Conservation (phyloP, 148 eudicot genomes). For the Cornus suecica region DNA sequence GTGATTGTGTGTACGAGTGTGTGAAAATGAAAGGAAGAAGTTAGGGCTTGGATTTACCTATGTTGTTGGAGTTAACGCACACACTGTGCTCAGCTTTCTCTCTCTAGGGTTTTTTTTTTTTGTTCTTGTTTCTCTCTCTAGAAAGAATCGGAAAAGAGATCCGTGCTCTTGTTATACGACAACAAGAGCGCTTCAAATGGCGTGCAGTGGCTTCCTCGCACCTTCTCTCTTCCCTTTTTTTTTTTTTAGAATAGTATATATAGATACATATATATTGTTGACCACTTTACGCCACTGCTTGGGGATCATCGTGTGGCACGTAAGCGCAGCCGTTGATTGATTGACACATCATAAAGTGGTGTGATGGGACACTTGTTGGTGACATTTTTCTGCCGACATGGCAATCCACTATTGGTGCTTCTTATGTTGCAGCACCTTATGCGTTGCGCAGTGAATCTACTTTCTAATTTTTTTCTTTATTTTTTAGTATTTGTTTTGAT, state of each 20-base stretch:
- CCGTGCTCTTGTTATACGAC: background rate
- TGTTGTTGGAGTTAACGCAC: background rate
- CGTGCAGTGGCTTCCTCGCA: background rate
- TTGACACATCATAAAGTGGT: background rate
- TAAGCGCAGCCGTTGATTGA: background rate
- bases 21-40: background rate
- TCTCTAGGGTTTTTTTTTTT: background rate
- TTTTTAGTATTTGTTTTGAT: too few species aligned
- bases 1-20: background rate
- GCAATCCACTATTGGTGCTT: background rate
- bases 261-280: background rate
- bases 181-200: constrained; percentile 1
- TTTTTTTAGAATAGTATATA: background rate
- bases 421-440: background rate
- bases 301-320: background rate
- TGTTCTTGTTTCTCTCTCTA: background rate
- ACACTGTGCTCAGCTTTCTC: background rate
- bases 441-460: background rate
- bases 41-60: constrained; percentile 7
- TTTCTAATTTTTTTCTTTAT: background rate
- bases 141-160: background rate
- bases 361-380: background rate
- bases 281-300: background rate
- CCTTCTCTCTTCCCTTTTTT: constrained; percentile 1
- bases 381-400: background rate